Evolutionary conservation across 306 rosid genomes (phyloP).

Genomic region (Cucurbita moschata): DNA sequence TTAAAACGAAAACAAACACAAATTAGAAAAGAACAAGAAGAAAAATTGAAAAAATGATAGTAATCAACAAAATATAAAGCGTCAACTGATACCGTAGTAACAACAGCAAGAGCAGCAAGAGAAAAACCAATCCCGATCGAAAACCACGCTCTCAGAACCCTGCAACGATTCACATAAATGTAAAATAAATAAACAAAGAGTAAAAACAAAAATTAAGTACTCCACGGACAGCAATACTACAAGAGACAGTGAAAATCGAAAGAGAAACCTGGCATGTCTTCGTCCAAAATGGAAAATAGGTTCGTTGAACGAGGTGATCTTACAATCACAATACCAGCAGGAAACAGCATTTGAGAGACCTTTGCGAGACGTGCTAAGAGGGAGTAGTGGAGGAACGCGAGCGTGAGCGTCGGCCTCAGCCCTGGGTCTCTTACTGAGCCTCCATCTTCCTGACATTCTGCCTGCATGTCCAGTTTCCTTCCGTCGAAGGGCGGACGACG

Average conservation of each 20-base stretch:
- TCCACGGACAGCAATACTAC: background rate
- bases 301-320: slow-evolving; percentile 33
- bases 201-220: background rate
- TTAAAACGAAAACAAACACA: background rate
- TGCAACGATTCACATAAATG: background rate
- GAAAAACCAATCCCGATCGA: slow-evolving; percentile 49
- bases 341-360: slow-evolving; percentile 8
- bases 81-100: slow-evolving; percentile 18
- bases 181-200: background rate
- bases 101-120: slow-evolving; percentile 35
- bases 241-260: background rate
- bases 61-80: background rate
- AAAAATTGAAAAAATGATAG: background rate
- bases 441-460: slow-evolving; percentile 9
- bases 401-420: slow-evolving; percentile 1
- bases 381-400: slow-evolving; percentile 5
- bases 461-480: background rate
- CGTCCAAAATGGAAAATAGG: slow-evolving; percentile 39
- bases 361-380: background rate
- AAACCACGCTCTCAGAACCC: slow-evolving; percentile 42
- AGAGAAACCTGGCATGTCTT: slow-evolving; percentile 24
- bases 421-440: slow-evolving; percentile 19
- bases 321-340: slow-evolving; percentile 38
- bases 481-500: background rate
- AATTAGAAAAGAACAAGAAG: background rate